Percentiles rank a stretch among this genome's conserved stretches.
phyloP scores from a whole-genome alignment of 495 filamentous ascomycete genomes.

The Penicillium coprophilum region DNA sequence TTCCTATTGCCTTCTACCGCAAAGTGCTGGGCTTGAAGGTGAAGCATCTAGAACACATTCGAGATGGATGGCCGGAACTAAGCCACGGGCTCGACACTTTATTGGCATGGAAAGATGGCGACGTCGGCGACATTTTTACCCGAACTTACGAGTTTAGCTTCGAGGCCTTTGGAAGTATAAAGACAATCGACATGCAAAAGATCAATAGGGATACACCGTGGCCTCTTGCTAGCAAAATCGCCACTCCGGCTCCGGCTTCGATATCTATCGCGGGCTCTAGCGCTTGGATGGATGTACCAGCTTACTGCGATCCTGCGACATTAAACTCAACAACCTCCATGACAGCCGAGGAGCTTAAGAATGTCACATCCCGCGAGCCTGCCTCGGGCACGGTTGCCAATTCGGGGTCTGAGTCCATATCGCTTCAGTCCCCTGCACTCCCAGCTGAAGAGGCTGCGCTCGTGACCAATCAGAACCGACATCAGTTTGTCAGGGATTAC shows the following conservation, averaged over 20 bases:
- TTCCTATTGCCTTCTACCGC: slow-evolving; percentile 80
- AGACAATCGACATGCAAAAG: slow-evolving; percentile 57
- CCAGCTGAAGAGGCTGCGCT: slow-evolving; percentile 38
- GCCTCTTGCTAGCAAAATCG: slow-evolving; percentile 27
- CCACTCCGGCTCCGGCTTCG: neutral
- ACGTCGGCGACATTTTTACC: slow-evolving; percentile 76
- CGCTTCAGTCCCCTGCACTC: slow-evolving; percentile 25
- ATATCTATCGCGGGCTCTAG: slow-evolving; percentile 19
- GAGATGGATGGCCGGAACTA: slow-evolving; percentile 84
- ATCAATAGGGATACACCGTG: slow-evolving; percentile 39
- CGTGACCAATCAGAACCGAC: slow-evolving; percentile 75
- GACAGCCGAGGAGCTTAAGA: slow-evolving; percentile 27
- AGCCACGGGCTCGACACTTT: slow-evolving; percentile 68
- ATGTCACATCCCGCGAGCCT: slow-evolving; percentile 5
- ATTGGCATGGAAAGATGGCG: slow-evolving; percentile 73
- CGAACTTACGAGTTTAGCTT: slow-evolving; percentile 84
- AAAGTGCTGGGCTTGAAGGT: slow-evolving; percentile 68
- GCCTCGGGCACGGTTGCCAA: slow-evolving; percentile 23
- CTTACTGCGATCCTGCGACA: slow-evolving; percentile 19
- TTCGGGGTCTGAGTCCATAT: slow-evolving; percentile 17
- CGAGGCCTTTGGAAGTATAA: slow-evolving; percentile 60
- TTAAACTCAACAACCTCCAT: slow-evolving; percentile 30
- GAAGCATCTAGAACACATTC: slow-evolving; percentile 68
- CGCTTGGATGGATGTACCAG: slow-evolving; percentile 29
- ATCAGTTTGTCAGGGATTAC: slow-evolving; percentile 82